Percentiles rank a stretch among this genome's conserved stretches.
Evolutionary conservation across 2,329 filamentous ascomycete genomes (phyloP).

Genomic region (Eutypella sp.): DNA sequence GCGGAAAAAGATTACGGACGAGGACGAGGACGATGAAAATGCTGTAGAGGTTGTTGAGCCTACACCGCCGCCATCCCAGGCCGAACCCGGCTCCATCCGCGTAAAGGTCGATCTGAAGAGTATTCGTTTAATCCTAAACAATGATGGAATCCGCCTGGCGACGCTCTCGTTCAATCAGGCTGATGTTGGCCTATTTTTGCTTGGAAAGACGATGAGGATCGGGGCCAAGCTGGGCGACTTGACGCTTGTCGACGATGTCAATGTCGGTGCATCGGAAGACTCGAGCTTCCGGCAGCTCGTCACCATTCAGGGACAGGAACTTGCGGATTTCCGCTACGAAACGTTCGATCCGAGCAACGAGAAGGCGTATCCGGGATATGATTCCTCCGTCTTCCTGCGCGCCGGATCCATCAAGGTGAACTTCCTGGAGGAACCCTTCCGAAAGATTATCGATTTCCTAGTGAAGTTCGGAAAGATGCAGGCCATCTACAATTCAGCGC

Average conservation of each 20-base stretch:
- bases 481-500: conserved; percentile 93
- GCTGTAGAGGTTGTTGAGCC: conserved; percentile 35
- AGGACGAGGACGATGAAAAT: conserved; percentile 33
- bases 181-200: conserved; percentile 83
- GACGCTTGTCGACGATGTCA: conserved; percentile 87
- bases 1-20: conserved; percentile 30
- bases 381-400: conserved; percentile 83
- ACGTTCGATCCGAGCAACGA: conserved; percentile 74
- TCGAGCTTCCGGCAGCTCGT: conserved; percentile 83
- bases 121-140: conserved; percentile 92
- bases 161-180: conserved; percentile 90
- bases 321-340: conserved; percentile 96
- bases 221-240: conserved; percentile 83
- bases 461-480: conserved; percentile 99
- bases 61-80: conserved; percentile 29
- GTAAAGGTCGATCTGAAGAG: conserved; percentile 92
- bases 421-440: conserved; percentile 93
- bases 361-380: conserved; percentile 84
- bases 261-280: conserved; percentile 76
- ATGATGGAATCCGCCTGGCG: conserved; percentile 90
- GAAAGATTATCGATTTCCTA: conserved; percentile 95
- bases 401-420: conserved; percentile 96
- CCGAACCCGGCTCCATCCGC: conserved; percentile 69
- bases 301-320: conserved; percentile 89
- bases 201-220: conserved; percentile 81